Percentiles rank a stretch among this genome's conserved stretches.
These are phyloP conservation scores for Penicillium paxilli DNA, from an alignment of 495 filamentous ascomycete genomes.

Conservation along the genomic window DNA sequence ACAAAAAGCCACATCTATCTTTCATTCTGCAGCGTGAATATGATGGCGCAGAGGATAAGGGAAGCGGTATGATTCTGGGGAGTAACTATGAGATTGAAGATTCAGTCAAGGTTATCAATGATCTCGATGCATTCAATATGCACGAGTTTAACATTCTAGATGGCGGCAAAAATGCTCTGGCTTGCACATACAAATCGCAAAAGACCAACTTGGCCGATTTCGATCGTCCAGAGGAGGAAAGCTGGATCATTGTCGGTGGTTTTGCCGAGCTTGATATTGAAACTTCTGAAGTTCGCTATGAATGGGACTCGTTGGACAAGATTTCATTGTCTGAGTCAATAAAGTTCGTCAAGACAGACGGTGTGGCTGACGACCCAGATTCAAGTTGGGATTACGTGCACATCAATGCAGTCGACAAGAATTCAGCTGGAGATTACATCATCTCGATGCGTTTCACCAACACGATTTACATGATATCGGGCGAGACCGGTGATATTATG, in stretches of 20 bases:
- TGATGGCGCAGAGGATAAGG: slow-evolving; percentile 16
- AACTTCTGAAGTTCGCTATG: slow-evolving; percentile 36
- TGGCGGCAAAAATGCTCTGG: slow-evolving; percentile 35
- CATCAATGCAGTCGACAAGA: slow-evolving; percentile 59
- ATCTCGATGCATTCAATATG: slow-evolving; percentile 35
- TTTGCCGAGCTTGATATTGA: slow-evolving; percentile 44
- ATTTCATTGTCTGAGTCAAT: slow-evolving; percentile 28
- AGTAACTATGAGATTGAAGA: slow-evolving; percentile 32
- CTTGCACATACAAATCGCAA: slow-evolving; percentile 42
- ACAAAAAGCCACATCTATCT: slow-evolving; percentile 37
- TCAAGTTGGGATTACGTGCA: slow-evolving; percentile 61
- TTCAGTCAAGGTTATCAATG: slow-evolving; percentile 29
- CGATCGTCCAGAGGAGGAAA: slow-evolving; percentile 29
- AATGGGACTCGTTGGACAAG: slow-evolving; percentile 44
- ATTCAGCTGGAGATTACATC: slow-evolving; percentile 52
- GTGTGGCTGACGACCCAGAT: slow-evolving; percentile 10
- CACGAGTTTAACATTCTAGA: slow-evolving; percentile 47
- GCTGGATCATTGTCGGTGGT: slow-evolving; percentile 30
- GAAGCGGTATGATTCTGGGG: slow-evolving; percentile 26
- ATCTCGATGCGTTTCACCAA: slow-evolving; percentile 56
- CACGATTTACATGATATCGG: slow-evolving; percentile 57
- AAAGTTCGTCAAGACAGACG: not conserved
- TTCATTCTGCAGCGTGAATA: slow-evolving; percentile 36
- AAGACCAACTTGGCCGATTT: slow-evolving; percentile 34
- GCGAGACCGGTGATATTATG: slow-evolving; percentile 52